Evolutionary conservation across 192 early-diverging fungal species (phyloP).

Genomic region (Backusella tuberculispora): DNA sequence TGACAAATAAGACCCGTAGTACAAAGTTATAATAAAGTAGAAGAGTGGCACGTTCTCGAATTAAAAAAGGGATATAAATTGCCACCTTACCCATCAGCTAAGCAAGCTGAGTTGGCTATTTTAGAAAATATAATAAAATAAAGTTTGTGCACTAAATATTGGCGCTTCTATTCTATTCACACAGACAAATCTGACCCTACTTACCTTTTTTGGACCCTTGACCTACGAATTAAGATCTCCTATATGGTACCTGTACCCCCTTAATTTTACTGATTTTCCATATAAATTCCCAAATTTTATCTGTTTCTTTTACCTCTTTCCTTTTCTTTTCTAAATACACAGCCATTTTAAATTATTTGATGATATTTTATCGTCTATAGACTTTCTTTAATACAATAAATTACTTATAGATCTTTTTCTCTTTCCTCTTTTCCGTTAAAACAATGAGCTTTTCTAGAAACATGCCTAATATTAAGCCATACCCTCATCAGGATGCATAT

Average conservation of each 20-base stretch:
- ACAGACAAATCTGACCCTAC: slow-evolving; percentile 20
- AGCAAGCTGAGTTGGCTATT: slow-evolving; percentile 17
- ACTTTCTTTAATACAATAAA: slow-evolving; percentile 4
- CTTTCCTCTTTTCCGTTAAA: background rate
- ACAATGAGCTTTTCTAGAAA: slow-evolving; percentile 24
- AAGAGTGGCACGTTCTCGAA: slow-evolving; percentile 21
- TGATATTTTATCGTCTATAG: background rate
- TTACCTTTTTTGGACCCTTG: slow-evolving; percentile 1
- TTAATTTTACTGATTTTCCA: slow-evolving; percentile 8
- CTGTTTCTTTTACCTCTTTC: slow-evolving; percentile 1
- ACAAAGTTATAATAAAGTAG: slow-evolving; percentile 6
- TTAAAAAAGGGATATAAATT: slow-evolving; percentile 12
- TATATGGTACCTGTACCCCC: slow-evolving; percentile 10
- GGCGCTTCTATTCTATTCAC: slow-evolving; percentile 18
- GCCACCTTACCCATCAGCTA: slow-evolving; percentile 21
- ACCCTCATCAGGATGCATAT: slow-evolving; percentile 22
- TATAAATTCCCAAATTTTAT: background rate
- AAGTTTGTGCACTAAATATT: slow-evolving; percentile 20
- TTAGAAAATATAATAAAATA: slow-evolving; percentile 11
- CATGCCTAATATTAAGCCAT: slow-evolving; percentile 26
- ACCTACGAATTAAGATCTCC: slow-evolving; percentile 2
- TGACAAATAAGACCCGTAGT: slow-evolving; percentile 13
- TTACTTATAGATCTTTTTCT: background rate
- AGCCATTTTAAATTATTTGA: background rate
- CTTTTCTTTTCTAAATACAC: background rate